A percentile compares a stretch with the other conserved stretches of the same genome.
phyloP scores from a whole-genome alignment of 208 protist genomes.

The Trypanosoma grayi region DNA sequence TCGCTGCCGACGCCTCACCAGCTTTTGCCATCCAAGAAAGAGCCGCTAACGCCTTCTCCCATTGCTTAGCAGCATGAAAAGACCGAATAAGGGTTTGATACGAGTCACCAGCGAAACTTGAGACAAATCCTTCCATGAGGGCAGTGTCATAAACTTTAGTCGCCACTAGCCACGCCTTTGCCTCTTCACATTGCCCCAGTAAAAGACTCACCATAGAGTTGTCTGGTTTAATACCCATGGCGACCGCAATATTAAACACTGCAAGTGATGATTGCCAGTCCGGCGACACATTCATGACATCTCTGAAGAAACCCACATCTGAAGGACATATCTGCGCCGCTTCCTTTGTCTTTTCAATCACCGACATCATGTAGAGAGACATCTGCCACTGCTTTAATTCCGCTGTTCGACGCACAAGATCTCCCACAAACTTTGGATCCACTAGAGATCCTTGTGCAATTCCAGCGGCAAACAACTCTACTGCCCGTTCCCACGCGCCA shows the following conservation, averaged over 20 bases:
- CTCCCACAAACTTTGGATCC: slow-evolving; percentile 46
- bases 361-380: slow-evolving; percentile 71
- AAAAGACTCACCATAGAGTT: slow-evolving; percentile 50
- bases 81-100: slow-evolving; percentile 76
- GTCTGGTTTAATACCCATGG: slow-evolving; percentile 57
- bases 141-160: slow-evolving; percentile 74
- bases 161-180: slow-evolving; percentile 65
- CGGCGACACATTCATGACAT: slow-evolving; percentile 60
- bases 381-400: slow-evolving; percentile 62
- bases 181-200: slow-evolving; percentile 64
- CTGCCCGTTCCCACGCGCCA: slow-evolving; percentile 46
- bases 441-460: slow-evolving; percentile 71
- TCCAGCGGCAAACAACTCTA: slow-evolving; percentile 49
- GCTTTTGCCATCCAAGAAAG: slow-evolving; percentile 84
- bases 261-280: slow-evolving; percentile 55
- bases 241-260: slow-evolving; percentile 60
- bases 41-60: slow-evolving; percentile 80
- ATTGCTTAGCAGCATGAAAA: slow-evolving; percentile 67
- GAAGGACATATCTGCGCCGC: slow-evolving; percentile 55
- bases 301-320: slow-evolving; percentile 55
- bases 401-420: slow-evolving; percentile 61
- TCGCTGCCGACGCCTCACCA: slow-evolving; percentile 61
- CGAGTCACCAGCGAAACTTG: slow-evolving; percentile 48
- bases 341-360: slow-evolving; percentile 59
- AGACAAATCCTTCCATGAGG: slow-evolving; percentile 59